Percentiles rank a stretch among this genome's conserved stretches.
Evolutionary conservation across 2,329 filamentous ascomycete genomes (phyloP).

Genomic region (Beauveria pseudobassiana): DNA sequence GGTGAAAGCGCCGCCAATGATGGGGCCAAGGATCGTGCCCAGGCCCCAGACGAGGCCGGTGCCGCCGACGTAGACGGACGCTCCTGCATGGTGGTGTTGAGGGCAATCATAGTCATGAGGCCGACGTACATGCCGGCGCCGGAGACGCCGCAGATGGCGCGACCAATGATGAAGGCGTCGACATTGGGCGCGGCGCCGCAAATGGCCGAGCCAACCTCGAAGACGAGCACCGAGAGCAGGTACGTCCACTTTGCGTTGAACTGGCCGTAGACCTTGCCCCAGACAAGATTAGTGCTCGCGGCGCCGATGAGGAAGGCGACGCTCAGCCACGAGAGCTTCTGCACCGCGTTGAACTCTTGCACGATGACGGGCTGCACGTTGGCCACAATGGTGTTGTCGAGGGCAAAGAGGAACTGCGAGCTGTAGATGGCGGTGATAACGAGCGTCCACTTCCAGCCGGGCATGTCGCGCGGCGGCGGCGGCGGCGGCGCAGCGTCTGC

Average conservation of each 20-base stretch:
- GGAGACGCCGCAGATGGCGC: constrained; percentile 33
- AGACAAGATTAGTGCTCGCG: constrained; percentile 30
- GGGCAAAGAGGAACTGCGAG: constrained; percentile 31
- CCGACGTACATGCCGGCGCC: constrained; percentile 32
- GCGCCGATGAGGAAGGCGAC: constrained; percentile 31
- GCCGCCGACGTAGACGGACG: constrained; percentile 17
- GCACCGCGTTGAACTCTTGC: constrained; percentile 25
- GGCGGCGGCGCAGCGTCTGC: background rate
- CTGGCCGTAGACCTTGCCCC: constrained; percentile 32
- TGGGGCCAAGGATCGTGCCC: constrained; percentile 38
- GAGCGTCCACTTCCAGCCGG: constrained; percentile 12
- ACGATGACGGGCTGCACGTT: constrained; percentile 35
- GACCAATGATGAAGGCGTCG: constrained; percentile 35
- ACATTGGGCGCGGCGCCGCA: constrained; percentile 34
- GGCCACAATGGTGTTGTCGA: constrained; percentile 43
- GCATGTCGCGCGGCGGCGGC: background rate
- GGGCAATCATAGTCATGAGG: constrained; percentile 18
- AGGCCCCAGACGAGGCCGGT: constrained; percentile 30
- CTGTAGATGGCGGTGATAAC: constrained; percentile 12
- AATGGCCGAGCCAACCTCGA: constrained; percentile 22
- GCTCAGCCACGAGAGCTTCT: constrained; percentile 33
- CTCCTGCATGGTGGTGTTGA: constrained; percentile 19
- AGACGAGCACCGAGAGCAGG: constrained; percentile 15
- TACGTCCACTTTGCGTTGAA: constrained; percentile 37
- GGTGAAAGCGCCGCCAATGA: constrained; percentile 37